Evolutionary conservation across 2,329 filamentous ascomycete species (phyloP).

Genomic region (Trichoderma cornu-damae): DNA sequence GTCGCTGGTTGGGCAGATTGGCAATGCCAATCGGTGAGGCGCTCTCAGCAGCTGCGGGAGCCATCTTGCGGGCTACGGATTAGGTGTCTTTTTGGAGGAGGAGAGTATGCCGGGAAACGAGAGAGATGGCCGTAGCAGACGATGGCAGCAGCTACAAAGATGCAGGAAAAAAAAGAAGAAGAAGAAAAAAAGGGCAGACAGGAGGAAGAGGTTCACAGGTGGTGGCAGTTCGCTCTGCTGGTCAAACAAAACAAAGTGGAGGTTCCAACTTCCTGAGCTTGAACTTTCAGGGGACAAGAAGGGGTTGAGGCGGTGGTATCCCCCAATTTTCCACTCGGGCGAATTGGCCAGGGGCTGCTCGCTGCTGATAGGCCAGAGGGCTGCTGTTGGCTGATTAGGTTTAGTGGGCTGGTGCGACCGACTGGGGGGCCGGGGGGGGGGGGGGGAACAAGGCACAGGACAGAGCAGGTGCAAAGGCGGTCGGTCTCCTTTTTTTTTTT

Average conservation of each 20-base stretch:
- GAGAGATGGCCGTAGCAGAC: constrained; percentile 9
- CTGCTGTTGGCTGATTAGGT: constrained; percentile 14
- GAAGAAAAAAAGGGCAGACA: constrained; percentile 10
- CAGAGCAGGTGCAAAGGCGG: constrained; percentile 15
- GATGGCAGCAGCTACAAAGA: constrained; percentile 10
- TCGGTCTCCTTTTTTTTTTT: constrained; percentile 7
- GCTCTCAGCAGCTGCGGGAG: constrained; percentile 53
- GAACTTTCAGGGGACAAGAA: constrained; percentile 20
- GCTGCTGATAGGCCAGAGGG: constrained; percentile 17
- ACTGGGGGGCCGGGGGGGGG: constrained; percentile 22
- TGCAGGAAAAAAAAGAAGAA: constrained; percentile 1
- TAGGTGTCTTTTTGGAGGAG: constrained; percentile 8
- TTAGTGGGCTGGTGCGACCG: constrained; percentile 30
- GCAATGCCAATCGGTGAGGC: constrained; percentile 68
- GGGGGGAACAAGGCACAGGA: too few species aligned
- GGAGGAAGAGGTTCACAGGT: constrained; percentile 14
- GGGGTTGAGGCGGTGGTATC: constrained; percentile 19
- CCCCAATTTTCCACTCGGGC: constrained; percentile 32
- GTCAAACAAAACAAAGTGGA: constrained; percentile 16
- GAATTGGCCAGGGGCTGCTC: constrained; percentile 21
- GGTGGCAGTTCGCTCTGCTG: constrained; percentile 13
- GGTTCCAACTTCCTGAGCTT: constrained; percentile 18
- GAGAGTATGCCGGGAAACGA: constrained; percentile 4
- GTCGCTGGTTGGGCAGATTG: constrained; percentile 68
- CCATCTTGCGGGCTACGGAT: constrained; percentile 42